Percentiles rank a stretch among this genome's conserved stretches.
phyloP scores from a whole-genome alignment of 495 filamentous ascomycete genomes.

The Thermochaetoides thermophila region DNA sequence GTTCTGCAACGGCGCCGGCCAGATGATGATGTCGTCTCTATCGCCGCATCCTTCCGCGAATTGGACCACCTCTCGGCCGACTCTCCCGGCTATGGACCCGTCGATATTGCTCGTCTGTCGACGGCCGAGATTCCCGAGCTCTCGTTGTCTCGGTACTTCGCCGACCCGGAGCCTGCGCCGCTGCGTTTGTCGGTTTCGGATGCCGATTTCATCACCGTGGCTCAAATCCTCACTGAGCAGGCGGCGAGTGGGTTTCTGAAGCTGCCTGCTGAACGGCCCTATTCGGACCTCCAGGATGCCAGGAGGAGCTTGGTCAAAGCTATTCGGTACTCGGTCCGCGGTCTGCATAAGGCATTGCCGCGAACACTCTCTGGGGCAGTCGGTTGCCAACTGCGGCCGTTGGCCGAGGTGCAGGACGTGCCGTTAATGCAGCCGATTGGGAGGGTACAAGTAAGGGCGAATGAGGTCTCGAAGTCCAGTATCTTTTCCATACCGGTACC shows the following conservation, averaged over 20 bases:
- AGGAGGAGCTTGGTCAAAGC: conserved; percentile 24
- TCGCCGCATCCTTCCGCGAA: conserved; percentile 35
- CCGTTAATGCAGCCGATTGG: conserved; percentile 27
- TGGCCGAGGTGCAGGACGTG: conserved; percentile 38
- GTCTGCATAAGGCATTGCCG: conserved; percentile 25
- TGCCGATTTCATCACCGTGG: conserved; percentile 39
- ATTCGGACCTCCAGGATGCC: conserved; percentile 5
- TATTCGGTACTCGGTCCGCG: conserved; percentile 25
- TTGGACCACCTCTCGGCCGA: conserved; percentile 22
- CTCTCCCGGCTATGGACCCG: conserved; percentile 20
- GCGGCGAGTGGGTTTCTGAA: conserved; percentile 31
- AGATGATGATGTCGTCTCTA: conserved; percentile 33
- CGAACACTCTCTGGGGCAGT: conserved; percentile 20
- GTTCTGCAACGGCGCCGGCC: conserved; percentile 19
- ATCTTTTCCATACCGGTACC: conserved; percentile 43
- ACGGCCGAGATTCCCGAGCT: conserved; percentile 26
- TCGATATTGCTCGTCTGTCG: conserved; percentile 26
- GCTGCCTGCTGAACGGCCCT: conserved; percentile 4
- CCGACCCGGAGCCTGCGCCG: conserved; percentile 31
- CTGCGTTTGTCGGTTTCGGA: conserved; percentile 28
- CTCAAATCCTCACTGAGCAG: conserved; percentile 49
- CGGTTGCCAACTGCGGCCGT: conserved; percentile 29
- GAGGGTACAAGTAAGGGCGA: conserved; percentile 31
- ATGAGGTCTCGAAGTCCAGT: conserved; percentile 22
- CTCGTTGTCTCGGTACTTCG: conserved; percentile 33